phyloP scores from a whole-genome alignment of 768 basidiomycete species.

The Russula abietina region DNA sequence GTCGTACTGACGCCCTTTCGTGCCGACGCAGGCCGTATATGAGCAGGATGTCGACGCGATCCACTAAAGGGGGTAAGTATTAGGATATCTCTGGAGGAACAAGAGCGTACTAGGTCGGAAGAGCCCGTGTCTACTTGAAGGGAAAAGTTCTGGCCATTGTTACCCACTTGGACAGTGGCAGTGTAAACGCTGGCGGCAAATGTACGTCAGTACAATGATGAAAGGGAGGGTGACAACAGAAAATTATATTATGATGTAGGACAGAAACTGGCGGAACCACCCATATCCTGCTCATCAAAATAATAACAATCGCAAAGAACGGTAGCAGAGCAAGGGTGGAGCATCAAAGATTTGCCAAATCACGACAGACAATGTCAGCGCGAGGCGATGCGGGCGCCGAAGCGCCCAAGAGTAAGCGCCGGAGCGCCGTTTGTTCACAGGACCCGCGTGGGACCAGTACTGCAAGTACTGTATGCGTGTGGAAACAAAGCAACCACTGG shows the following conservation, averaged over 20 bases:
- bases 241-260: not conserved
- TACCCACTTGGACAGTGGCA: conserved; percentile 51
- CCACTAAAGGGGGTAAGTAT: conserved; percentile 47
- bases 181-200: conserved; percentile 52
- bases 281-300: not conserved
- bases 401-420: not conserved
- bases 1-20: conserved; percentile 49
- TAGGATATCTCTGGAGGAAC: not conserved
- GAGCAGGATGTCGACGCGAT: conserved; percentile 62
- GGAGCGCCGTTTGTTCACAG: not conserved
- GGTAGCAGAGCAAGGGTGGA: not conserved
- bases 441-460: too few relatives aligned
- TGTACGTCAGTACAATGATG: not conserved
- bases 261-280: not conserved
- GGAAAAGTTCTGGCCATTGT: conserved; percentile 43
- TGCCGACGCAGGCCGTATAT: conserved; percentile 44
- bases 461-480: not conserved
- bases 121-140: conserved; percentile 80
- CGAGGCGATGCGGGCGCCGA: not conserved
- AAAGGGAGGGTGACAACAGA: not conserved
- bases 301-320: not conserved
- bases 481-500: not conserved
- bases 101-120: conserved; percentile 59
- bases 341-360: not conserved
- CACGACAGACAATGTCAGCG: not conserved